A percentile compares a stretch with the other conserved stretches of the same genome.
These are phyloP conservation scores for Fusarium sp. DNA, from an alignment of 2,329 filamentous ascomycete species.

Conservation along the genomic window DNA sequence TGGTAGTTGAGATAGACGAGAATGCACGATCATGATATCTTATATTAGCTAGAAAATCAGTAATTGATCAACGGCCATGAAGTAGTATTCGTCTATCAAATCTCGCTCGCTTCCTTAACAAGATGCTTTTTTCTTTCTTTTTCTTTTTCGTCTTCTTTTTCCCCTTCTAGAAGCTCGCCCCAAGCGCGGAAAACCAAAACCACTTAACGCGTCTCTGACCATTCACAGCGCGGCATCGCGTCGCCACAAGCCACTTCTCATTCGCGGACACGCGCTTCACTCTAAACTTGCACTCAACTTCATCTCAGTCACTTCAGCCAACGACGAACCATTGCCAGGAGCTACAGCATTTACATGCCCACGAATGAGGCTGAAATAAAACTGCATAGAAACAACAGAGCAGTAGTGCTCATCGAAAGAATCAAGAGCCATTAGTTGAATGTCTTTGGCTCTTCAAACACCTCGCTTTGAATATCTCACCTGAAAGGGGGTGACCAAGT, in stretches of 20 bases:
- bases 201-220: constrained; percentile 47
- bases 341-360: neutral
- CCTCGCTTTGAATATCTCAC: neutral
- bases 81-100: too few relatives aligned
- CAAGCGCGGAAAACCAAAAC: constrained; percentile 11
- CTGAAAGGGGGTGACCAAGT: constrained; percentile 33
- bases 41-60: neutral
- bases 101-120: too few relatives aligned
- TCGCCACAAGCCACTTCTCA: constrained; percentile 35
- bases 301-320: constrained; percentile 6
- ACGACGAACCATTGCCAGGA: constrained; percentile 10
- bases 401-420: neutral
- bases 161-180: constrained; percentile 1
- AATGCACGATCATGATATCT: neutral
- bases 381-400: neutral
- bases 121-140: neutral
- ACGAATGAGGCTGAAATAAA: neutral
- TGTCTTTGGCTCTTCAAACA: neutral
- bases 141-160: neutral
- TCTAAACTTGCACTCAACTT: constrained; percentile 33
- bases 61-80: too few relatives aligned
- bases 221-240: constrained; percentile 45
- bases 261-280: constrained; percentile 37
- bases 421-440: neutral
- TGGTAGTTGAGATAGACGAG: neutral